Conservation (phyloP, 345 rosid species). For the Camelina hispida region DNA sequence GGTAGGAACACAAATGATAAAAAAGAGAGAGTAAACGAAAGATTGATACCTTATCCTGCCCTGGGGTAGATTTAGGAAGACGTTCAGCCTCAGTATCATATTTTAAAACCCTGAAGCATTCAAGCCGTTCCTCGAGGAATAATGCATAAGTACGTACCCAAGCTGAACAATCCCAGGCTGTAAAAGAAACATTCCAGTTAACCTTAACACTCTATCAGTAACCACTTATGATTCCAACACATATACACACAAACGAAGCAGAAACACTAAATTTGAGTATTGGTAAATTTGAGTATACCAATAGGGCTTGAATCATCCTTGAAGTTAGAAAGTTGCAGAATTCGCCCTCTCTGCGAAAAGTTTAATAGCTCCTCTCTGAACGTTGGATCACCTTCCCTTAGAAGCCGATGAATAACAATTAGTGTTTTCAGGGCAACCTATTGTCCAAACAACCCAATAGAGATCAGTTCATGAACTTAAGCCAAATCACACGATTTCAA, state of each 20-base stretch:
- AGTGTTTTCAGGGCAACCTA: conserved; percentile 95
- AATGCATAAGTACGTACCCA: conserved; percentile 98
- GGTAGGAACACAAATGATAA: background rate
- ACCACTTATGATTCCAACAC: conserved; percentile 1
- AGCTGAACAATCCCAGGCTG: conserved; percentile 99
- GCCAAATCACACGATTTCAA: background rate
- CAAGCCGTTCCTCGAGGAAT: conserved; percentile 93
- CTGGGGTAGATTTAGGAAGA: conserved; percentile 79
- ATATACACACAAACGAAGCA: background rate
- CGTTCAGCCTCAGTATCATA: conserved; percentile 97
- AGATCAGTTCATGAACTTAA: conserved; percentile 8
- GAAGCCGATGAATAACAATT: conserved; percentile 81
- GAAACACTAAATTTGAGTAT: conserved; percentile 10
- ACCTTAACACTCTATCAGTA: background rate
- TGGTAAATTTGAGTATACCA: conserved; percentile 49
- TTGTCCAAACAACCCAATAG: conserved; percentile 9
- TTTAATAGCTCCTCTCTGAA: conserved; percentile 87
- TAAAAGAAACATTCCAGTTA: background rate
- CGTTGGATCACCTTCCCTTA: conserved; percentile 96
- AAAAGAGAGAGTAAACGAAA: conserved; percentile 8
- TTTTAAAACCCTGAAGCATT: conserved; percentile 85
- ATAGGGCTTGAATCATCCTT: conserved; percentile 99
- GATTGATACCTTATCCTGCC: conserved; percentile 75
- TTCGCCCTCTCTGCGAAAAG: conserved; percentile 81
- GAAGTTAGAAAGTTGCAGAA: conserved; percentile 90